Conservation (phyloP, 2,329 filamentous ascomycete species). For the Claviceps pazoutovae region DNA sequence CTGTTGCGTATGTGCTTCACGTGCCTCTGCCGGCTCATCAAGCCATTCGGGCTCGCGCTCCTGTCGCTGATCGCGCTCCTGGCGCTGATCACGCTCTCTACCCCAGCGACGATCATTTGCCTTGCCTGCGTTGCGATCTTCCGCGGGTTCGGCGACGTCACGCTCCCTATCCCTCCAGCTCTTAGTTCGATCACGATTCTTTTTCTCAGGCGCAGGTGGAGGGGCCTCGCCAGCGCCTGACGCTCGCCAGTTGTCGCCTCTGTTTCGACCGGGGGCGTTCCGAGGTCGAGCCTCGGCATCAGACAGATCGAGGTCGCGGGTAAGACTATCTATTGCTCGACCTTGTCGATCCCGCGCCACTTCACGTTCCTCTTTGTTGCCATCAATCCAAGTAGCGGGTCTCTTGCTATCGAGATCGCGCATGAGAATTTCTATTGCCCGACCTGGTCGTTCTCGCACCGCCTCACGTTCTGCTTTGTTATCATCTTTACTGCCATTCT, state of each 20-base stretch:
- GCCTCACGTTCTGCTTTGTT: slow-evolving; percentile 40
- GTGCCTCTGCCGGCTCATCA: slow-evolving; percentile 57
- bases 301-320: slow-evolving; percentile 32
- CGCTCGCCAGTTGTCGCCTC: slow-evolving; percentile 64
- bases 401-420: slow-evolving; percentile 29
- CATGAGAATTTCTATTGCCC: slow-evolving; percentile 35
- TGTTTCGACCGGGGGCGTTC: slow-evolving; percentile 50
- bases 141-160: slow-evolving; percentile 23
- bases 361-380: slow-evolving; percentile 38
- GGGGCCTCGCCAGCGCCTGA: slow-evolving; percentile 27
- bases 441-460: slow-evolving; percentile 31
- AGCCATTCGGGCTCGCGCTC: slow-evolving; percentile 83
- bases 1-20: slow-evolving; percentile 65
- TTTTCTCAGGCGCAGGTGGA: slow-evolving; percentile 20
- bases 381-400: slow-evolving; percentile 23
- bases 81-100: slow-evolving; percentile 41
- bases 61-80: slow-evolving; percentile 46
- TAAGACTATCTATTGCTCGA: slow-evolving; percentile 36
- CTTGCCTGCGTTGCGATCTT: slow-evolving; percentile 44
- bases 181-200: slow-evolving; percentile 43
- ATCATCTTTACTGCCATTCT: slow-evolving; percentile 25
- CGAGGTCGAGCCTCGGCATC: slow-evolving; percentile 44
- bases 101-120: slow-evolving; percentile 38
- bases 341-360: slow-evolving; percentile 31
- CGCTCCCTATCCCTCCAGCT: slow-evolving; percentile 45